Evolutionary conservation across 768 basidiomycete species (phyloP), one percentile per base, ranked within the genome.

Genomic region (Chalciporus piperatus): DNA sequence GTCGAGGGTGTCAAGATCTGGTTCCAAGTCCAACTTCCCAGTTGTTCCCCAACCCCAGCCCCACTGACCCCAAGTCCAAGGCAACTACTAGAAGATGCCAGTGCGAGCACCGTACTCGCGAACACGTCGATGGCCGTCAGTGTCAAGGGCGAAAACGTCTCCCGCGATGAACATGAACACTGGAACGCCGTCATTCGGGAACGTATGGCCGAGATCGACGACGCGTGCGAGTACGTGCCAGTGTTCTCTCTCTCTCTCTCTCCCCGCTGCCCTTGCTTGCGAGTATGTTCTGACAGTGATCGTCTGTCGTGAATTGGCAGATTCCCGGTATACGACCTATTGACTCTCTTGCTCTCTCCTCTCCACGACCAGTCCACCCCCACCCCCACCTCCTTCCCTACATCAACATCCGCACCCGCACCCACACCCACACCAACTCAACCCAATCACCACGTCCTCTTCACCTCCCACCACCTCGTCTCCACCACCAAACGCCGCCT

Each of bases 401-500:
- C 4, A 6, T 27, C n/a, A n/a, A n/a, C 16, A 13, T 16, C 1
- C n/a, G 38, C 11, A 2, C 41, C 5, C 12, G 13, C n/a, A 2
- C 40, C 25, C 19, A n/a, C n/a, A 7, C 6, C 22, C 27, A 20
- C 28, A 23, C 42, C 23, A 7, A 38, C 27, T 13, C 35, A 39
- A 41, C 22, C 38, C 28, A 50, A 33, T 19, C 82, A 77, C 52
- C 87, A 89, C 59, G 79, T 79, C 19, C 75, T 89, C 1, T 74
- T 89, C 46, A 85, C 83, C 2, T 89, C 89, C 0, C 87, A 91
- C 67, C 85, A 87, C 64, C 78, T 87, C 48, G 69, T 82, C 37
- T 83, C 89, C 46, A 74, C 82, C 20, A 73, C 77, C 59, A 86
- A 87, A 69, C 75, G 86, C 48, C 75, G 80, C 32, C 73, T 78